Conservation (phyloP, 2,329 filamentous ascomycete species). For the Microthyrium microscopicum region DNA sequence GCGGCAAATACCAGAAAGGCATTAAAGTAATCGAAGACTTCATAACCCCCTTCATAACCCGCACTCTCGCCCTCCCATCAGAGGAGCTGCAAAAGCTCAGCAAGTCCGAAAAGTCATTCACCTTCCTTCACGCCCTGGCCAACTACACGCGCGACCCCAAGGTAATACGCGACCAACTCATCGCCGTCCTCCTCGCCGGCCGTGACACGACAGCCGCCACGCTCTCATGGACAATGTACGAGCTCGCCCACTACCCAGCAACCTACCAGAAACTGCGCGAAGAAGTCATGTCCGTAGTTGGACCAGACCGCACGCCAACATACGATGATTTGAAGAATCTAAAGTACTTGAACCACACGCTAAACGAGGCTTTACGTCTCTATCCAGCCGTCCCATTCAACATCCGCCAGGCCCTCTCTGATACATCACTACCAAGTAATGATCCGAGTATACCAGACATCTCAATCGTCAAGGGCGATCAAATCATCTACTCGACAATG, state of each 20-base stretch:
- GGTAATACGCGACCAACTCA: constrained; percentile 68
- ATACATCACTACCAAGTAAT: constrained; percentile 31
- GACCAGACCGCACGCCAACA: constrained; percentile 40
- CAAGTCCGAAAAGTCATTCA: constrained; percentile 57
- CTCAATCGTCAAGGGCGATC: constrained; percentile 25
- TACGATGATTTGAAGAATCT: constrained; percentile 75
- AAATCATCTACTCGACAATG: constrained; percentile 29
- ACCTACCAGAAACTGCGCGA: constrained; percentile 50
- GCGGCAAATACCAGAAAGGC: constrained; percentile 42
- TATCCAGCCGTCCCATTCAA: constrained; percentile 35
- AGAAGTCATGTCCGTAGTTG: constrained; percentile 55
- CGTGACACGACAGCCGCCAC: constrained; percentile 75
- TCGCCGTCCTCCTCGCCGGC: constrained; percentile 57
- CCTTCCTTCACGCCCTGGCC: constrained; percentile 74
- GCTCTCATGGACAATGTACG: constrained; percentile 67
- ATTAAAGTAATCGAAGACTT: constrained; percentile 59
- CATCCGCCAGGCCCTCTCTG: constrained; percentile 27
- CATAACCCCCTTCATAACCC: constrained; percentile 61
- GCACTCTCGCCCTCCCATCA: constrained; percentile 49
- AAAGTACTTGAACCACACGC: constrained; percentile 48
- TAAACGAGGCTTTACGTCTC: constrained; percentile 28
- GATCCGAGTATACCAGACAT: constrained; percentile 28
- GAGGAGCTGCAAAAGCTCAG: constrained; percentile 57
- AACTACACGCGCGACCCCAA: constrained; percentile 51
- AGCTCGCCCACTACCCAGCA: constrained; percentile 57